Percentiles rank a stretch among this genome's conserved stretches.
Conservation (phyloP, 441 rosid genomes). For the Raphanus hybrid region DNA sequence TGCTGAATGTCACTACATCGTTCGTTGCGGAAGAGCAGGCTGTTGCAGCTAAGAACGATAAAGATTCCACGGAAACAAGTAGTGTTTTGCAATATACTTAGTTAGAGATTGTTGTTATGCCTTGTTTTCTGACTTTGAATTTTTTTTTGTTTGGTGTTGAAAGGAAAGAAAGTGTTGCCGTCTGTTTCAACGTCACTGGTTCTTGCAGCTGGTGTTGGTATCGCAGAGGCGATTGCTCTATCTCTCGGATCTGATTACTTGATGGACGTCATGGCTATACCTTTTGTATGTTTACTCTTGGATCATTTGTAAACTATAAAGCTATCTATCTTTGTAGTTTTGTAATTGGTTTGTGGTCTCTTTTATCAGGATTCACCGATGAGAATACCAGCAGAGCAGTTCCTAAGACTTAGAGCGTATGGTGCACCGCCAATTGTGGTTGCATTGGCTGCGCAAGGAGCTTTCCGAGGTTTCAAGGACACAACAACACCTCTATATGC, state of each 20-base stretch:
- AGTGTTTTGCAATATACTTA: not conserved
- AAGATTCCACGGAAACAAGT: slow-evolving; percentile 21
- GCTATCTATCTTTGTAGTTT: slow-evolving; percentile 24
- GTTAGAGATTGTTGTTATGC: not conserved
- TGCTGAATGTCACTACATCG: slow-evolving; percentile 86
- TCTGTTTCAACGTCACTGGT: slow-evolving; percentile 80
- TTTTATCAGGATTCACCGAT: slow-evolving; percentile 80
- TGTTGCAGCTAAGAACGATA: slow-evolving; percentile 37
- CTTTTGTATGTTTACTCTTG: slow-evolving; percentile 65
- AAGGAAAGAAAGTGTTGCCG: slow-evolving; percentile 72
- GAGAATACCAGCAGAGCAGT: slow-evolving; percentile 84
- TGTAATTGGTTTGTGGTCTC: not conserved
- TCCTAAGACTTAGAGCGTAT: slow-evolving; percentile 75
- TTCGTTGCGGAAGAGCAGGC: slow-evolving; percentile 94
- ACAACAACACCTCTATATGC: slow-evolving; percentile 94
- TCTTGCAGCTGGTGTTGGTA: slow-evolving; percentile 82
- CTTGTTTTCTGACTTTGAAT: slow-evolving; percentile 8
- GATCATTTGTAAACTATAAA: not conserved
- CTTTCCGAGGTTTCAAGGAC: slow-evolving; percentile 95
- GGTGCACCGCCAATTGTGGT: slow-evolving; percentile 96
- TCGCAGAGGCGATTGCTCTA: slow-evolving; percentile 78
- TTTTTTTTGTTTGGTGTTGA: slow-evolving; percentile 16
- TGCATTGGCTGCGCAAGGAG: slow-evolving; percentile 95
- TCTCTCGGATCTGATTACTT: slow-evolving; percentile 75
- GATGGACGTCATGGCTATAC: slow-evolving; percentile 93